A percentile compares a stretch with the other conserved stretches of the same genome.
Conservation (phyloP, 192 early-diverging fungal genomes). For the Coemansia sp. region DNA sequence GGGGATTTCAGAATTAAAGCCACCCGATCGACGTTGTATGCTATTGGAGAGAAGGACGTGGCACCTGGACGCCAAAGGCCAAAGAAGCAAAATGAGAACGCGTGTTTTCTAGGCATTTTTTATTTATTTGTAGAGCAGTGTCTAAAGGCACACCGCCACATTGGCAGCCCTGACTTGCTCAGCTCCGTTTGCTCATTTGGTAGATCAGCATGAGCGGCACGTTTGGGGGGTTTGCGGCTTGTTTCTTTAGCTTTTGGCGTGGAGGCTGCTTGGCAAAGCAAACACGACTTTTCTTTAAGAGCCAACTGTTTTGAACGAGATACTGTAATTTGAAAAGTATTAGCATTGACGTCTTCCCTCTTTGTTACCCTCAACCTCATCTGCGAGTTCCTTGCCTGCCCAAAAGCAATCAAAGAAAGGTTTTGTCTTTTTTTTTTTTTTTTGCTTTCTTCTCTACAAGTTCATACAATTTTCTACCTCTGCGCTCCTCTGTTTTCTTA, state of each 20-base stretch:
- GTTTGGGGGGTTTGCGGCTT: no score
- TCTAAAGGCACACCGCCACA: neutral
- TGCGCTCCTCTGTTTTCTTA: slow-evolving; percentile 4
- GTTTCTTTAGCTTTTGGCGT: no score
- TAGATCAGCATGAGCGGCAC: neutral
- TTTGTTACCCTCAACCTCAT: neutral
- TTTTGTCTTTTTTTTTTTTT: slow-evolving; percentile 6
- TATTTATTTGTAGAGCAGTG: neutral
- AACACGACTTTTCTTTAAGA: neutral
- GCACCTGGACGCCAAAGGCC: neutral
- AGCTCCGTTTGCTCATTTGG: neutral
- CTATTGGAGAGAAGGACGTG: neutral
- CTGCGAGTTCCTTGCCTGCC: neutral
- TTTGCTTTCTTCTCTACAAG: neutral
- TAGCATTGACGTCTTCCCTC: neutral
- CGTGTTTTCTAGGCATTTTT: neutral
- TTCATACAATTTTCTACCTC: slow-evolving; percentile 1
- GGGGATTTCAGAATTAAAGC: neutral
- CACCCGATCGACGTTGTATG: neutral
- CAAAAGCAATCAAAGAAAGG: neutral
- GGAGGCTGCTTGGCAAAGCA: neutral
- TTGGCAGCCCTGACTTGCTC: neutral
- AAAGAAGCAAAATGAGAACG: neutral
- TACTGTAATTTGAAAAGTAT: no score
- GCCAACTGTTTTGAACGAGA: neutral